Conservation (phyloP, 2,329 filamentous ascomycete genomes). For the Aspergillus eucalypticola region DNA sequence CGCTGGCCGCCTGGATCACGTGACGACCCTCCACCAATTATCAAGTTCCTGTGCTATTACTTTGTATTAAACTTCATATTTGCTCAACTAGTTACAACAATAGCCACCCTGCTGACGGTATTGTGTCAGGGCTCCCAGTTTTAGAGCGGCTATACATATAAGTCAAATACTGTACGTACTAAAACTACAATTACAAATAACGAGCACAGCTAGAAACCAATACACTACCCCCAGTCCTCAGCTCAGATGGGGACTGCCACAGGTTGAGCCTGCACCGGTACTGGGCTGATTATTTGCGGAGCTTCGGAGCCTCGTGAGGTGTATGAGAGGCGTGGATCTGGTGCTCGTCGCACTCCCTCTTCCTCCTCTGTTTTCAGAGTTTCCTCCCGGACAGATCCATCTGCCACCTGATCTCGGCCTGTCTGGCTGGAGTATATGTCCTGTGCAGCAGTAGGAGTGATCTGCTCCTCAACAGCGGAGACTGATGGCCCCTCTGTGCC, state of each 20-base stretch:
- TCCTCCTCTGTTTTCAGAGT: not conserved
- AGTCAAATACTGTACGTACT: not conserved
- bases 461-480: not conserved
- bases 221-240: not conserved
- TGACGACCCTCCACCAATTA: not conserved
- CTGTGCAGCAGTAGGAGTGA: not conserved
- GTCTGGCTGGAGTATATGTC: not conserved
- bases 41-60: not conserved
- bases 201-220: not conserved
- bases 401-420: not conserved
- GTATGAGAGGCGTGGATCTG: not conserved
- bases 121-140: not conserved
- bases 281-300: not conserved
- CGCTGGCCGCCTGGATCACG: constrained; percentile 17
- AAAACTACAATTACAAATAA: constrained; percentile 1
- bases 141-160: not conserved
- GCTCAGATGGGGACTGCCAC: constrained; percentile 18
- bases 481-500: not conserved
- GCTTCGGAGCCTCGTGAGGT: not conserved
- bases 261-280: constrained; percentile 12
- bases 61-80: not conserved
- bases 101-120: not conserved
- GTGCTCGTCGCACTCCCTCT: not conserved
- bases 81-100: not conserved
- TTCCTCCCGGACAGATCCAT: not conserved